Percentiles rank a stretch among this genome's conserved stretches.
Conservation (phyloP, 2,329 filamentous ascomycete genomes). For the Chrysoporthe austroafricana region DNA sequence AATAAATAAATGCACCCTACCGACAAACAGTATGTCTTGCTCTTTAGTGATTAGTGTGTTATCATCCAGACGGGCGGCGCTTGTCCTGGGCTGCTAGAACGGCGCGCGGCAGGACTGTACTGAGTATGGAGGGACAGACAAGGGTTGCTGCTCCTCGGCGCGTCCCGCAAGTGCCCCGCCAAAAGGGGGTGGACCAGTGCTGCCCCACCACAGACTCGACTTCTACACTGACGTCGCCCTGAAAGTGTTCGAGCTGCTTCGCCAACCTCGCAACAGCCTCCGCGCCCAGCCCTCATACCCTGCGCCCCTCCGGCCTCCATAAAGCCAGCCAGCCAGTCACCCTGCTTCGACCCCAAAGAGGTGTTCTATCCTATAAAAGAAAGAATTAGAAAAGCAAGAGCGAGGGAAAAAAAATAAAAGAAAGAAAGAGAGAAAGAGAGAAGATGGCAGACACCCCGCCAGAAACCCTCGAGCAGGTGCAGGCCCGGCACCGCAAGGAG, state of each 20-base stretch:
- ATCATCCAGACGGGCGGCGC: no score
- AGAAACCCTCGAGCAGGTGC: conserved; percentile 73
- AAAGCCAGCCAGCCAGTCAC: no score
- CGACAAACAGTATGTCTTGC: no score
- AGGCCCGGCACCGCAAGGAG: conserved; percentile 84
- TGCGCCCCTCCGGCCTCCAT: not conserved
- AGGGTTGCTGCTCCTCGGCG: not conserved
- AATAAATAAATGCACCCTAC: no score
- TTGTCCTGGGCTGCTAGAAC: no score
- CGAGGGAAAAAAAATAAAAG: not conserved
- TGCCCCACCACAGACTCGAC: no score
- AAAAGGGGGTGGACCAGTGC: not conserved
- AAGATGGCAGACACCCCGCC: conserved; percentile 17
- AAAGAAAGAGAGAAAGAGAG: not conserved
- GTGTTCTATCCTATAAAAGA: not conserved
- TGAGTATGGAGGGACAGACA: no score
- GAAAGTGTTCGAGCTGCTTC: no score
- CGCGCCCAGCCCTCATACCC: not conserved
- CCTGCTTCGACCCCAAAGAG: no score
- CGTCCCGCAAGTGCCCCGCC: not conserved
- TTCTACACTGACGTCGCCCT: not conserved
- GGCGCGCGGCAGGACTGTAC: no score
- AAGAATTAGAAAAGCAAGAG: not conserved
- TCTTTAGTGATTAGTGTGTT: no score
- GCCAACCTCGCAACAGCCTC: no score